Evolutionary conservation across 495 filamentous ascomycete species (phyloP), one percentile per base, ranked within the genome.

Genomic region (Daldinia loculata): DNA sequence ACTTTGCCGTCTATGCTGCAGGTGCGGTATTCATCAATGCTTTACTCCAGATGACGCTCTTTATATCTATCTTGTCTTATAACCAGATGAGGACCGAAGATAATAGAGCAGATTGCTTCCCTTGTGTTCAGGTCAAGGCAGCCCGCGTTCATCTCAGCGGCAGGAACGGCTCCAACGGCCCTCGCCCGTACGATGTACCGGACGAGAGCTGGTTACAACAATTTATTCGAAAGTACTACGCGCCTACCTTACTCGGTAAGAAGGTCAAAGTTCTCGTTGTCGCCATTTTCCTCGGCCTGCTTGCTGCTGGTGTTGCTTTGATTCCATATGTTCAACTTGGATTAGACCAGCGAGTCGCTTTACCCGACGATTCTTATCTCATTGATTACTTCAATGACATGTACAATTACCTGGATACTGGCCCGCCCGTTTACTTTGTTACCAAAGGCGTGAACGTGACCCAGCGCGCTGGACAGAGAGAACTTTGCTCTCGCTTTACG

Each of bases 1-100:
- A 99, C 76, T 99, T 99, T 78, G 95, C 95, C 11, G 89, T 94
- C 32, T 99, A 99, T 79, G 95, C 95, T 0, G 94, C 95, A 15
- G 95, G 95, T 36, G 95, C 95, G 6, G 96, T 99, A 11, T 91
- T 98, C 71, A 94, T 99, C 84, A 99, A 99, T 74, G 95, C 96
- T 6, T 74, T 98, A 32, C 81, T 99, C 22, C 95, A 99, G 77
- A 89, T 98, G 60, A 99, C 95, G 8, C 94, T 98, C 89, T 99
- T 99, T 72, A 87, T 98, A 41, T 91, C 95, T 12, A 91, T 98
- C 2, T 87, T 99, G 14, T 89, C 93, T 27, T 84, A 97, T 57
- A 98, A 98, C 74, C 95, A 99, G 77, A 86, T 87, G 72, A 86
- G 95, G 11, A 93, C 94, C 0, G 93, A 98, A 70, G 89, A 90